Base-by-base conservation (phyloP, 2,329 filamentous ascomycete species). In the Hypoxylon sp. region DNA sequence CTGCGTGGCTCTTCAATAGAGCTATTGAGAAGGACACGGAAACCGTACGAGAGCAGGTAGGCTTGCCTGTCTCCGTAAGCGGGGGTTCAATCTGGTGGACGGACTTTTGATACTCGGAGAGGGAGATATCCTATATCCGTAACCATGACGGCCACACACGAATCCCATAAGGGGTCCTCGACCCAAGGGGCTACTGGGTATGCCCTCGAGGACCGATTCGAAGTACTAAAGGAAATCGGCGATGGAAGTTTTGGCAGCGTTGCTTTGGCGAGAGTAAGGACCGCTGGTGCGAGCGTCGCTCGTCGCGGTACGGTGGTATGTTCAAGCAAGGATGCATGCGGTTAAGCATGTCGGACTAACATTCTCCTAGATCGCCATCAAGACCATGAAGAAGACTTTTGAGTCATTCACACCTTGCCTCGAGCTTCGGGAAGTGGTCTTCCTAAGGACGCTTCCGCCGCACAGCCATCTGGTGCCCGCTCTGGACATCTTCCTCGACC, bases 381-480 rank as follows among this genome's bases (percentile, higher is more conserved):
- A 99, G 79, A 98, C 95, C 4, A 99, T 99, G 95, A 99, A 99
- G 83, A 99, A 99, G 85, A 93, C 90, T 0, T 99, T 98, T 70
- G 93, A 98, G 69, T 96, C 91, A 1, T 92, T 97, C 72, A 80
- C 85, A 13, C 90, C 92, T 48, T 99, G 95, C 74, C 79, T 97
- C 63, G 95, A 99, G 76, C 85, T 99, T 50, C 89, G 95, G 61
- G 95, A 99, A 76, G 95, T 99, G 65, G 95, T 99, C 73, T 99
- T 99, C 77, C 81, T 99, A 42, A 88, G 92, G 71, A 94, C 92
- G 9, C 81, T 99, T 13, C 95, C 95, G 2, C 81, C 85, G 40
- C 95, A 99, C 72, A 86, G 88, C 67, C 95, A 99, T 75, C 84
- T 99, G 27, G 95, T 99, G n/a, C 95, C 95, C 29, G 94, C 95